Base-by-base conservation (phyloP, 768 basidiomycete genomes). In the Dendrothele bispora region DNA sequence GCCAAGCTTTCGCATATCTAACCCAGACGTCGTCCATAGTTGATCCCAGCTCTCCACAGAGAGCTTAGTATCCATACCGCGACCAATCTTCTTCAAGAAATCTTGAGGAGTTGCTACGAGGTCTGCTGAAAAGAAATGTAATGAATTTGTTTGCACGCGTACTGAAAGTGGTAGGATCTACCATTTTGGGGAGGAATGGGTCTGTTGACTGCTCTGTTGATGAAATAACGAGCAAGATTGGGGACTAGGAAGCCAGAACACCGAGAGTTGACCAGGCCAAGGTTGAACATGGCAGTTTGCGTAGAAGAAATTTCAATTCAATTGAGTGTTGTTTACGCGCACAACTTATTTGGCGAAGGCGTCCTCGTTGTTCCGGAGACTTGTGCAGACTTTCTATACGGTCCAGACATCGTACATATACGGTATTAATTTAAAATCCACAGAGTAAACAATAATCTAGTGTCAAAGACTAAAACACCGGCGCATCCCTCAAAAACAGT, bases 401-500 rank as follows among this genome's bases (percentile, higher is more conserved):
- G n/a, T n/a, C n/a, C n/a, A n/a, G n/a, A n/a, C n/a, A n/a, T n/a
- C n/a, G n/a, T n/a, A n/a, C n/a, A n/a, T n/a, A n/a, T n/a, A n/a
- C n/a, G n/a, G n/a, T n/a, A n/a, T n/a, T n/a, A n/a, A n/a, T n/a
- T n/a, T n/a, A n/a, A n/a, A n/a, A n/a, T n/a, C n/a, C n/a, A n/a
- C n/a, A n/a, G n/a, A n/a, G n/a, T n/a, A n/a, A n/a, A n/a, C n/a
- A n/a, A n/a, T n/a, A n/a, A n/a, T n/a, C n/a, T n/a, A n/a, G n/a
- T n/a, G n/a, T n/a, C n/a, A n/a, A n/a, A n/a, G n/a, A 32, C 44
- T 48, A 93, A 63, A 98, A 95, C 27, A 93, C 88, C 3, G 95
- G 94, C 21, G 95, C 93, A 64, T 95, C 88, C 47, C 79, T 77
- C 54, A 99, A 67, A 63, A 98, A 98, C 50, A 99, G 59, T 56